These are phyloP conservation scores for Candida golubevii DNA, from an alignment of 805 yeast genomes.

Conservation along the genomic window DNA sequence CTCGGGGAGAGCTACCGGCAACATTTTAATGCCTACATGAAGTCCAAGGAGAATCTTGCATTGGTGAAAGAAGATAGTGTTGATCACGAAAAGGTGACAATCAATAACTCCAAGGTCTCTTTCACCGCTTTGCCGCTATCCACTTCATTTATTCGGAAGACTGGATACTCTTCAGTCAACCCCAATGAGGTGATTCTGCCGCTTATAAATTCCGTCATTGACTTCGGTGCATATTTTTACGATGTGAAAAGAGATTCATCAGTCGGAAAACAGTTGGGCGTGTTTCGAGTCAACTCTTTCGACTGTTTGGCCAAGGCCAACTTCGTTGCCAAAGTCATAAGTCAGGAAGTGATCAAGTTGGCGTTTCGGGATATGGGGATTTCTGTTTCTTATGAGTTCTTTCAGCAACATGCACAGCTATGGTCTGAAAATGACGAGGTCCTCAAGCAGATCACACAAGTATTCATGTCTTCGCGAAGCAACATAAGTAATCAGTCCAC, in stretches of 20 bases:
- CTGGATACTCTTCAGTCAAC: conserved; percentile 31
- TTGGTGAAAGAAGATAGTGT: conserved; percentile 3
- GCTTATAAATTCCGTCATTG: conserved; percentile 33
- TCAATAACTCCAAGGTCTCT: conserved; percentile 16
- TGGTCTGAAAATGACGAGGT: conserved; percentile 47
- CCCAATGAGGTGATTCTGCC: conserved; percentile 30
- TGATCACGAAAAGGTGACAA: conserved; percentile 28
- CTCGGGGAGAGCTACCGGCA: conserved; percentile 34
- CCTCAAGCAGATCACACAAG: conserved; percentile 36
- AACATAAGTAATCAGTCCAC: conserved; percentile 43
- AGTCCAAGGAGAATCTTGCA: conserved; percentile 5
- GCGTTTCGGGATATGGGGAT: conserved; percentile 44
- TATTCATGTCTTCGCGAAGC: conserved; percentile 35
- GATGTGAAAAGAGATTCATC: conserved; percentile 32
- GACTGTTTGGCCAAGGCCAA: conserved; percentile 49
- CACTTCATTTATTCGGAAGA: conserved; percentile 29
- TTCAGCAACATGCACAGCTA: conserved; percentile 35
- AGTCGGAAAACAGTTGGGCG: conserved; percentile 48
- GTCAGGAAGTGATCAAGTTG: conserved; percentile 45
- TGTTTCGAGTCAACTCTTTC: conserved; percentile 46
- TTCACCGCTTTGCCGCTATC: conserved; percentile 30
- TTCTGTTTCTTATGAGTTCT: conserved; percentile 31
- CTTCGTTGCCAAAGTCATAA: conserved; percentile 41
- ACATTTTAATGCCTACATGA: conserved; percentile 11
- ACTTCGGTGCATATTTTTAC: conserved; percentile 44